Evolutionary conservation across 441 rosid species (phyloP), one percentile per base, ranked within the genome.

Genomic region (Rhodomyrtus psidioides): DNA sequence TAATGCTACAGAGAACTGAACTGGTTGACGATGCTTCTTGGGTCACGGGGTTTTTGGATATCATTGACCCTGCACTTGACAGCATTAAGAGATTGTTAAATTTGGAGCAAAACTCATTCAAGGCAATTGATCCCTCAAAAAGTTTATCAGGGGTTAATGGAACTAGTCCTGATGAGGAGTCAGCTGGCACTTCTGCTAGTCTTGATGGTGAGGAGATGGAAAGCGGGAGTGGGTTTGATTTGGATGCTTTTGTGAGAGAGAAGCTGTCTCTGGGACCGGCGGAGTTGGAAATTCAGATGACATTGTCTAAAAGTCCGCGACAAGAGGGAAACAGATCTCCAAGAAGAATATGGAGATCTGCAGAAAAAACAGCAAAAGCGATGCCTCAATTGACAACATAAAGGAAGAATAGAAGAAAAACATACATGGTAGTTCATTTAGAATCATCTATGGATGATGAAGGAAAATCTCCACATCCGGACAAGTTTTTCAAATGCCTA

Each of bases 1-100:
- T 82, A 60, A 54, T 84, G 59, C 74, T 81, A 88, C 94, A 97
- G 99, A 91, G 97, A 6, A 97, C 94, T 9, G 99, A 97, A 91
- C 93, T 97, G 17, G 96, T 95, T n/a, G 99, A 97, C 60, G 99
- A 97, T 91, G 91, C 97, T 39, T 94, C 99, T 9, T 97, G 99
- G 99, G 93, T 95, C 56, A 93, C 88, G 27, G 99, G 99, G 82
- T 91, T 97, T 88, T 85, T 95, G 42, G 98, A 96, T 85, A 93
- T 95, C 85, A 91, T 97, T 57, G 99, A 97, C 82, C 99, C 99
- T 24, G 96, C 99, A 49, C 90, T 97, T 27, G 96, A 94, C 89
- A 94, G 95, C 56, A 94, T 97, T 86, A 97, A 96, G 92, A 94
- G 91, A 87, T 91, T 96, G 59, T 89, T 97, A 90, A 95, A 94